Percentiles rank a stretch among this genome's conserved stretches.
phyloP scores from a whole-genome alignment of 768 basidiomycete genomes.

The Russula abietina region DNA sequence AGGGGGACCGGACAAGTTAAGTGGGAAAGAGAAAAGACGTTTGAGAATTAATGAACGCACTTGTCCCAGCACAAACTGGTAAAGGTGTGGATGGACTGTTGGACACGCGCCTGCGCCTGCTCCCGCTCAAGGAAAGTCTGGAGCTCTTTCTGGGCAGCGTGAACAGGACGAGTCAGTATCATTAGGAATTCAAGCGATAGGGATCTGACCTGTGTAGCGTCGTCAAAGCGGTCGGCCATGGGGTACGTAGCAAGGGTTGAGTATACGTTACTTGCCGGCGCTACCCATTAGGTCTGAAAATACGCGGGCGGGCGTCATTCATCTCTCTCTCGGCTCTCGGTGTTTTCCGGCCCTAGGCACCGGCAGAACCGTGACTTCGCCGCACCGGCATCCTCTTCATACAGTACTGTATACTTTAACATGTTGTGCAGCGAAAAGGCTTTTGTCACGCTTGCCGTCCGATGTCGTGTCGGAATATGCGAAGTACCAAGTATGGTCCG shows the following conservation, averaged over 20 bases:
- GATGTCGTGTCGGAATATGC: no score
- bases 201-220: conserved; percentile 59
- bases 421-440: no score
- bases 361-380: no score
- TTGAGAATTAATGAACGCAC: no score
- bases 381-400: no score
- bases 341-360: not conserved
- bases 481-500: not conserved
- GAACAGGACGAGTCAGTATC: not conserved
- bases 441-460: no score
- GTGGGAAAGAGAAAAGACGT: not conserved
- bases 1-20: not conserved
- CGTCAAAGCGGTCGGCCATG: conserved; percentile 65
- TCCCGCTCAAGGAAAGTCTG: conserved; percentile 71
- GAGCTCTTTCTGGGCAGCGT: conserved; percentile 68
- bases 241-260: not conserved
- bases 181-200: not conserved
- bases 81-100: conserved; percentile 66
- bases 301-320: no score
- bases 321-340: no score
- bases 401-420: no score
- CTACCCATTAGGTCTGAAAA: no score
- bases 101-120: conserved; percentile 69
- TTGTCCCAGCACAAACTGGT: conserved; percentile 92
- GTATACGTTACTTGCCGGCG: no score